These are phyloP conservation scores for Tylopilus felleus DNA, from an alignment of 768 basidiomycete species.

Conservation along the genomic window DNA sequence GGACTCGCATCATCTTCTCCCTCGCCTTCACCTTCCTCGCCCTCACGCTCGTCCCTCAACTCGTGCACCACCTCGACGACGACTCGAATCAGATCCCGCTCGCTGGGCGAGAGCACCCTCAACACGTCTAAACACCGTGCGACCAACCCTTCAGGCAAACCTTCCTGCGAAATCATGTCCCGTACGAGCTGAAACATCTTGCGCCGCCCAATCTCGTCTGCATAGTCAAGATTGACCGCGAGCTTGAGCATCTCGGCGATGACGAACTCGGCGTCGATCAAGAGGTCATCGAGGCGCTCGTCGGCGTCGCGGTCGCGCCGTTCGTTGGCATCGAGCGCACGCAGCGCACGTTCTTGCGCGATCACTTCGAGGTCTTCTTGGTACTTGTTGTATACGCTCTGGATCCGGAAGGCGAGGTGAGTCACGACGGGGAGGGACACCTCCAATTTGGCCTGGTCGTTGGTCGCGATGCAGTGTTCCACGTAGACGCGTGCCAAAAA, in stretches of 20 bases:
- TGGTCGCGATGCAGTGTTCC: conserved; percentile 64
- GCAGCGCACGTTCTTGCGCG: conserved; percentile 34
- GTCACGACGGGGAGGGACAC: conserved; percentile 80
- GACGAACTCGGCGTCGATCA: conserved; percentile 48
- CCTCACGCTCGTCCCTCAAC: conserved; percentile 47
- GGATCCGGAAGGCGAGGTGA: conserved; percentile 70
- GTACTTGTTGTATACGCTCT: conserved; percentile 65
- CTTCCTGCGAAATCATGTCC: conserved; percentile 74
- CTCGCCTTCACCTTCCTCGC: conserved; percentile 25
- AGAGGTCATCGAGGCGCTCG: conserved; percentile 38
- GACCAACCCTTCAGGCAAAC: conserved; percentile 66
- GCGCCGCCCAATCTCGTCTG: conserved; percentile 86
- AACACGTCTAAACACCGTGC: conserved; percentile 81
- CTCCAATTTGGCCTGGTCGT: conserved; percentile 64
- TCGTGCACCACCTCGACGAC: conserved; percentile 88
- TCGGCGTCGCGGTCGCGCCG: conserved; percentile 41
- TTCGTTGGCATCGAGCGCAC: conserved; percentile 35
- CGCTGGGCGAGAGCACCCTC: conserved; percentile 62
- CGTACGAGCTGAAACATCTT: conserved; percentile 86
- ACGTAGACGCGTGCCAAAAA: conserved; percentile 84
- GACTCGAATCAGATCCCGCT: conserved; percentile 82
- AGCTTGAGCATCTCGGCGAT: conserved; percentile 80
- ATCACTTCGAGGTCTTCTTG: conserved; percentile 42
- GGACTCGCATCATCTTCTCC: conserved; percentile 3
- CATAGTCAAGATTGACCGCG: conserved; percentile 80